Base-by-base conservation (phyloP, 345 rosid genomes). In the Linum usitatissimum region DNA sequence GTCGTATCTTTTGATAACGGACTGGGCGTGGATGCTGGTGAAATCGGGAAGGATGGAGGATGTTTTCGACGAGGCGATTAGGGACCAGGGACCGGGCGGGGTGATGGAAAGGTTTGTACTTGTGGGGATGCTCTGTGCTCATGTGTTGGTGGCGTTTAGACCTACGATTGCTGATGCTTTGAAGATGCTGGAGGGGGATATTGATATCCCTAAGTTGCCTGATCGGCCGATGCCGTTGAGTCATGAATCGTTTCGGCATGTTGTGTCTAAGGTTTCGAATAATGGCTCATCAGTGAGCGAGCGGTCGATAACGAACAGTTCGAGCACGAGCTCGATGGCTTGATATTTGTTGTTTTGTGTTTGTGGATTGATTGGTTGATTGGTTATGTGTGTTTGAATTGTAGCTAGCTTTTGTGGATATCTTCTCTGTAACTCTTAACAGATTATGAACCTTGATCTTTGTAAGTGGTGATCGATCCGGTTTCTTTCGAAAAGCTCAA, bases 71-170 rank as follows among this genome's bases (percentile, higher is more conserved):
- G 80, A 74, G 59, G 60, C 69, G 0, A 75, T 85, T 28, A 68
- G 78, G 31, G 80, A 63, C n/a, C 66, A 68, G 18, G 85, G 84
- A 12, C 79, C 87, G 0, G 80, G 61, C 63, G 79, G 78, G 57
- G 65, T 84, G 7, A 80, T 85, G 87, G 80, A 80, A 60, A 85
- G 90, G 64, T 85, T 78, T 64, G 85, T 80, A 6, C 80, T 40
- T n/a, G 87, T 82, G 20, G 87, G 90, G 55, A 73, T 80, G 45
- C 83, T 85, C 18, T 80, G 90, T 68, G 87, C 85, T 58, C 90
- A 82, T 69, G 82, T 77, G 28, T 77, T 80, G 83, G 84, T 78
- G 18, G 84, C 87, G 10, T 66, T 80, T 18, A 70, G 87, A 57
- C 90, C 90, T 13, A 80, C 81, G 53, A 82, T 80, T 40, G 76